Evolutionary conservation across 352 stramenopile genomes (phyloP), one percentile per base, ranked within the genome.

Genomic region (Phytophthora megakarya): DNA sequence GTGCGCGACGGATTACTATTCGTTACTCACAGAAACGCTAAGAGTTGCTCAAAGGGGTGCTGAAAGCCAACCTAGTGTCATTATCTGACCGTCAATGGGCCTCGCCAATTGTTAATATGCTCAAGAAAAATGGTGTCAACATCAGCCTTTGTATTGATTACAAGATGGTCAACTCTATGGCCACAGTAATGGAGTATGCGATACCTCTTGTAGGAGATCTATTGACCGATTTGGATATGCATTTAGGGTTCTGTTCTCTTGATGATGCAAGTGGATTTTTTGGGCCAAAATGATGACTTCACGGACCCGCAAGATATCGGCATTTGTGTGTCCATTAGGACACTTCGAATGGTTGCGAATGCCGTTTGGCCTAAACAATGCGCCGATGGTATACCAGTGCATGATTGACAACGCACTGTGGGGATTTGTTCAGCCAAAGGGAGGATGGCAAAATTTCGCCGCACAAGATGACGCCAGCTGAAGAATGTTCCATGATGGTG

Each of bases 331-430:
- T 28, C 13, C 45, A 26, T 12, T 52, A 9, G 45, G 45, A 9
- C 26, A 52, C 10, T 40, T 52, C 16, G 26, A 52, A 12, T 52
- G 45, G 26, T 9, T 52, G 2, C n/a, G 45, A 5, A 42, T 52
- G 45, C n/a, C 12, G 32, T 56, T 11, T n/a, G n/a, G n/a, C n/a
- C n/a, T n/a, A n/a, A n/a, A n/a, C n/a, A n/a, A n/a, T n/a, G 26
- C 26, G 26, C 26, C 26, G 26, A 32, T 32, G 26, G 9, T 32
- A 10, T 32, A 32, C 26, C 26, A 32, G 9, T 9, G 5, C 5
- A 32, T 32, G 26, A 32, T 32, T 9, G 26, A 32, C 26, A 32
- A 32, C 9, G 9, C 26, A 5, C 26, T 32, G 5, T 32, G 26
- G 26, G 26, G 26, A 32, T 32, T 32, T 32, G 9, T 32, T 9